phyloP scores from a whole-genome alignment of 2,329 filamentous ascomycete genomes.

The Scedosporium dehoogii region DNA sequence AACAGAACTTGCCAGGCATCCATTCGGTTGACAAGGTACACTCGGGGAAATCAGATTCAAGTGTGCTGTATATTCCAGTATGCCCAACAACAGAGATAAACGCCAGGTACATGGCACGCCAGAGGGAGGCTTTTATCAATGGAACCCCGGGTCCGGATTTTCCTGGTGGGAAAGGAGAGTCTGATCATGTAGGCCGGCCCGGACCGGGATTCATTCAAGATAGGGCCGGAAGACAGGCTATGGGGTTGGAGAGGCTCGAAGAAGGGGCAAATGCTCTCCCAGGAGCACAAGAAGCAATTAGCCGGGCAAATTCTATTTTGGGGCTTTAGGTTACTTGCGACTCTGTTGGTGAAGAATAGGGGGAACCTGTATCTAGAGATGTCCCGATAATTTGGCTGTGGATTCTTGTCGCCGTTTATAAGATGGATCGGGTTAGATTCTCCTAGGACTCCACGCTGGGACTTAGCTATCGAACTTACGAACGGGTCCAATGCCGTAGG shows the following conservation, averaged over 20 bases:
- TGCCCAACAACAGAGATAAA: slow-evolving; percentile 72
- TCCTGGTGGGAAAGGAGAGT: slow-evolving; percentile 61
- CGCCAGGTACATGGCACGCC: slow-evolving; percentile 57
- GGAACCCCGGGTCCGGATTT: slow-evolving; percentile 64
- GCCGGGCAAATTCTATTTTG: background rate
- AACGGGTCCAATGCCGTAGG: no score
- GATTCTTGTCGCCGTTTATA: no score
- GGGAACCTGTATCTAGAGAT: background rate
- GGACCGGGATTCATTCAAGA: background rate
- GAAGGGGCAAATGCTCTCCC: background rate
- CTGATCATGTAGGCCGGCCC: slow-evolving; percentile 37
- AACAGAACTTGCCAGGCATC: slow-evolving; percentile 33
- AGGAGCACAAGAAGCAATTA: background rate
- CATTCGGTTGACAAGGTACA: slow-evolving; percentile 80
- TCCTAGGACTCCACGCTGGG: no score
- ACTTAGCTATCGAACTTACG: no score
- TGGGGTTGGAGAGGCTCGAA: slow-evolving; percentile 34
- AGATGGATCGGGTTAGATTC: no score
- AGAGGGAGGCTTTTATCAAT: slow-evolving; percentile 59
- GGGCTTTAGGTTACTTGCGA: background rate
- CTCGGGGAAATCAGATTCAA: slow-evolving; percentile 60
- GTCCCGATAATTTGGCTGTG: background rate
- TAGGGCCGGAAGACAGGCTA: slow-evolving; percentile 26
- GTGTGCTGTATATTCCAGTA: slow-evolving; percentile 81
- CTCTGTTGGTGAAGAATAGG: background rate